These are phyloP conservation scores for Cyberlindnera mrakii DNA, from an alignment of 805 yeast species.

Conservation along the genomic window DNA sequence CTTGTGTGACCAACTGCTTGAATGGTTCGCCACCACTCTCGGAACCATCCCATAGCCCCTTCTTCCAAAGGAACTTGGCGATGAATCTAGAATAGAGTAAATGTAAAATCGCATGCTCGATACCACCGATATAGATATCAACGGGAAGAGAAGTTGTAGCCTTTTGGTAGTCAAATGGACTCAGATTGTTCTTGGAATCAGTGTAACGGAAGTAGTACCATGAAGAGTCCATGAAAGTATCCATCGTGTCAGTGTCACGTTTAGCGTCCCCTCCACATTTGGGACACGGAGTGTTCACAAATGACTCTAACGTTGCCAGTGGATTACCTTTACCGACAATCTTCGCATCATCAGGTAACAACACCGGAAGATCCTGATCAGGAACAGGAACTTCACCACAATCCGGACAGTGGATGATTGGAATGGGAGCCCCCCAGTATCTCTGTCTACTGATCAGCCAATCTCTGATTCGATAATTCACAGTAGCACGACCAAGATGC, in stretches of 20 bases:
- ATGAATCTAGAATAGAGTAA: constrained; percentile 81
- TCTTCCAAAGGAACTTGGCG: constrained; percentile 65
- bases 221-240: constrained; percentile 95
- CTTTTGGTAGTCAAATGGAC: constrained; percentile 46
- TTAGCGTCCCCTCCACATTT: constrained; percentile 67
- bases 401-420: constrained; percentile 76
- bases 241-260: constrained; percentile 98
- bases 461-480: constrained; percentile 70
- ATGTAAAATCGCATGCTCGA: constrained; percentile 95
- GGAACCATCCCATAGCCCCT: constrained; percentile 65
- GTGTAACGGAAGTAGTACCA: constrained; percentile 90
- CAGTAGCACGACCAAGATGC: constrained; percentile 39
- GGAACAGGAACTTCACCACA: constrained; percentile 96
- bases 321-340: constrained; percentile 58
- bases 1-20: constrained; percentile 77
- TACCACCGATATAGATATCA: constrained; percentile 89
- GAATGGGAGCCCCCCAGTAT: constrained; percentile 99
- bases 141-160: constrained; percentile 67
- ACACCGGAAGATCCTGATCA: constrained; percentile 76
- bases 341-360: constrained; percentile 55
- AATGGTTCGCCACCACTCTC: constrained; percentile 71
- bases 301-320: constrained; percentile 56
- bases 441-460: constrained; percentile 95
- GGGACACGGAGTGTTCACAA: constrained; percentile 76
- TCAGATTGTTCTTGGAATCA: constrained; percentile 56